Percentiles rank a stretch among this genome's conserved stretches.
These are phyloP conservation scores for Eremomyces bilateralis DNA, from an alignment of 495 filamentous ascomycete genomes.

Conservation along the genomic window DNA sequence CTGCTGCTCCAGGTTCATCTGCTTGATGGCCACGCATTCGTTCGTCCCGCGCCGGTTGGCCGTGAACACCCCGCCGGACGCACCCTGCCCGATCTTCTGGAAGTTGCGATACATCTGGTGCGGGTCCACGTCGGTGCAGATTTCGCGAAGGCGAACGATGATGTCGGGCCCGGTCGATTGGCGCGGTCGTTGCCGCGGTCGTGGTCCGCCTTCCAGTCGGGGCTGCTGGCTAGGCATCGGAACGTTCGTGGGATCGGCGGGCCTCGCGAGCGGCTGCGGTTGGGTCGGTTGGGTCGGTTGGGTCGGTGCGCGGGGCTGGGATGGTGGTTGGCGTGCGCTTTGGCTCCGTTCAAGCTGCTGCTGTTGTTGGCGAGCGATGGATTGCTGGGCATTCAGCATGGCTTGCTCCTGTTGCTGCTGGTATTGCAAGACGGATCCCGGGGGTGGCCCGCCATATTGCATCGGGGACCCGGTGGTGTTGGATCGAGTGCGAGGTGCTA, in stretches of 20 bases:
- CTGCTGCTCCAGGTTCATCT: constrained; percentile 97
- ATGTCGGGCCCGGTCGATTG: constrained; percentile 66
- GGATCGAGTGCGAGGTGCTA: constrained; percentile 22
- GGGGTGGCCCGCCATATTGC: constrained; percentile 6
- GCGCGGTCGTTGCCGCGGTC: constrained; percentile 54
- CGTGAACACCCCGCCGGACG: constrained; percentile 87
- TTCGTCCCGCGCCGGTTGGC: constrained; percentile 70
- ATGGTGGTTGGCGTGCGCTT: constrained; percentile 38
- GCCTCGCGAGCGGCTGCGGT: no score
- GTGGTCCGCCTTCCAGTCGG: constrained; percentile 29
- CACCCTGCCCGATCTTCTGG: constrained; percentile 92
- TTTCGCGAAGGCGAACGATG: constrained; percentile 56
- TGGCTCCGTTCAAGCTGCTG: constrained; percentile 38
- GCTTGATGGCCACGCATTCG: constrained; percentile 88
- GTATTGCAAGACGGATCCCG: constrained; percentile 32
- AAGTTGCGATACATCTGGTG: constrained; percentile 68
- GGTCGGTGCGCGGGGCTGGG: constrained; percentile 30
- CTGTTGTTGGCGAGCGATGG: background rate
- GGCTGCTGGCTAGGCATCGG: constrained; percentile 26
- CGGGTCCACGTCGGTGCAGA: constrained; percentile 77
- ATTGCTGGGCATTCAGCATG: constrained; percentile 49
- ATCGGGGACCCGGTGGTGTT: constrained; percentile 15
- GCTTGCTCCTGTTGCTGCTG: constrained; percentile 73
- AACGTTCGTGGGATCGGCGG: constrained; percentile 33
- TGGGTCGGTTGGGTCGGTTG: constrained; percentile 24